These are phyloP conservation scores for Castanea sativa DNA, from an alignment of 306 rosid genomes.

Conservation along the genomic window DNA sequence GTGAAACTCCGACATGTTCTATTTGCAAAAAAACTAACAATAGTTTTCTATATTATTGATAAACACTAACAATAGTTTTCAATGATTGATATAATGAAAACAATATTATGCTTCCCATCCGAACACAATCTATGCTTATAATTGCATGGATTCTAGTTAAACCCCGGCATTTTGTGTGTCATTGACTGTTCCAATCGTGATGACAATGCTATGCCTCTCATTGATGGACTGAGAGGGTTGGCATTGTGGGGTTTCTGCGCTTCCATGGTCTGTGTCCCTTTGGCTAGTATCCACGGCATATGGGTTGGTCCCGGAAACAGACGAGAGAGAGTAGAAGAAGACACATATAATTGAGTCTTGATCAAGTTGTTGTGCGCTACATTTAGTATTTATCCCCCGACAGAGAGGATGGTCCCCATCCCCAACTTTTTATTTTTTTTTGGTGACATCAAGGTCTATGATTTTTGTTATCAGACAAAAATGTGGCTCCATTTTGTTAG, in stretches of 20 bases:
- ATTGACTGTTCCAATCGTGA: neutral
- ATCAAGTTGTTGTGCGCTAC: slow-evolving; percentile 26
- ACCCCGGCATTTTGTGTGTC: neutral
- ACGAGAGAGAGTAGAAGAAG: slow-evolving; percentile 29
- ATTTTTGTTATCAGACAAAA: neutral
- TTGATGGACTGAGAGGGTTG: slow-evolving; percentile 12
- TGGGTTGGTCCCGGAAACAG: slow-evolving; percentile 39
- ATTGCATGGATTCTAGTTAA: neutral
- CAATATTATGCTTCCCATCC: neutral
- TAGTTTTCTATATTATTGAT: neutral
- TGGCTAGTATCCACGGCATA: slow-evolving; percentile 29
- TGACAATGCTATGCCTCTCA: neutral
- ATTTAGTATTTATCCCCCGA: slow-evolving; percentile 18
- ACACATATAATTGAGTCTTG: slow-evolving; percentile 27
- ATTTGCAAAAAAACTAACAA: neutral
- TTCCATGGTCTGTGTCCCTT: slow-evolving; percentile 26
- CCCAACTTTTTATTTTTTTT: neutral
- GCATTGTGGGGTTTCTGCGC: slow-evolving; percentile 31
- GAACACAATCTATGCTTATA: neutral
- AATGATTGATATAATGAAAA: neutral
- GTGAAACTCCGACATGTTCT: neutral
- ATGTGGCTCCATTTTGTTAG: neutral
- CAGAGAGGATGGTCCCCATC: slow-evolving; percentile 33
- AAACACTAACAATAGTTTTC: neutral
- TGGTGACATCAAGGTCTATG: neutral